Conservation (phyloP, 495 filamentous ascomycete genomes). For the Podospora fimiseda region DNA sequence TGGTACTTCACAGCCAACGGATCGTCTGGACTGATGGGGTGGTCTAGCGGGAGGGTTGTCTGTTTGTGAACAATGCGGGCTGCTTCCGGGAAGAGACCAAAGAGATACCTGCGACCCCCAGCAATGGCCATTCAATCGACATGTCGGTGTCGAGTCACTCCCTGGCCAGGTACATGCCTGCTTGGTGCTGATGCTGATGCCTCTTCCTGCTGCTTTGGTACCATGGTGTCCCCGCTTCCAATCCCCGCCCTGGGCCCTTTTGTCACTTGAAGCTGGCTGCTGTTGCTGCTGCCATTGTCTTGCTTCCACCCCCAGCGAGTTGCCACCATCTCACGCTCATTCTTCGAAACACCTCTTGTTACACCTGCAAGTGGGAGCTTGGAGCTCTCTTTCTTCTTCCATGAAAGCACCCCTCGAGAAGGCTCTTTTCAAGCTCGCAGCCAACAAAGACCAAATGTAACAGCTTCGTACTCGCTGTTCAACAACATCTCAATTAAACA, state of each 20-base stretch:
- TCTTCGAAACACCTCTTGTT: conserved; percentile 45
- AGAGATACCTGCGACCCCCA: neutral
- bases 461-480: conserved; percentile 19
- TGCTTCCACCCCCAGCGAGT: conserved; percentile 14
- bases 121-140: neutral
- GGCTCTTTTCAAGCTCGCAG: conserved; percentile 13
- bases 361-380: conserved; percentile 34
- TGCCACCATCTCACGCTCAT: conserved; percentile 21
- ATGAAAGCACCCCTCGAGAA: conserved; percentile 15
- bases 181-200: neutral
- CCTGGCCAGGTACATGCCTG: neutral
- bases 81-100: conserved; percentile 2
- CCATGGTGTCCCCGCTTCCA: conserved; percentile 16
- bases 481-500: conserved; percentile 32
- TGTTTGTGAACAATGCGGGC: neutral
- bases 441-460: conserved; percentile 15
- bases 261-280: conserved; percentile 26
- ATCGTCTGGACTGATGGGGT: conserved; percentile 1
- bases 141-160: conserved; percentile 3
- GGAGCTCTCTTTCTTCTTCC: conserved; percentile 22
- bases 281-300: conserved; percentile 21
- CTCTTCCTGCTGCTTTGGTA: neutral
- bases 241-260: conserved; percentile 20
- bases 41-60: too few relatives aligned
- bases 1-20: neutral